phyloP scores from a whole-genome alignment of 441 rosid genomes.

The Bocquillonia castaneifolia region DNA sequence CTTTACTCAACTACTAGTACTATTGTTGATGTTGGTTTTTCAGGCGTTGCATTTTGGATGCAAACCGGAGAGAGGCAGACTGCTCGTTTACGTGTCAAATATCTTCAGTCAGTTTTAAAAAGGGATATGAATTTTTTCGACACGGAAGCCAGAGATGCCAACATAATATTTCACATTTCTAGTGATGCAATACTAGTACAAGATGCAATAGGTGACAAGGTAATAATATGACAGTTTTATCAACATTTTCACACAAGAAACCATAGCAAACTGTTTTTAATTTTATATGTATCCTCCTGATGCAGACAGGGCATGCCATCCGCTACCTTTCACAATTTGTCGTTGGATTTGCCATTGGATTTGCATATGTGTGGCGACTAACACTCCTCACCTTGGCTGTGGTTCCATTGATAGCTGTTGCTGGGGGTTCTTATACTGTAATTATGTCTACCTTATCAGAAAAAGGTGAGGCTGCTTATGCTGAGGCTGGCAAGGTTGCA shows the following conservation, averaged over 20 bases:
- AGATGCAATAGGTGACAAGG: slow-evolving; percentile 91
- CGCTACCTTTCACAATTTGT: slow-evolving; percentile 69
- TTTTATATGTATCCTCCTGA: slow-evolving; percentile 22
- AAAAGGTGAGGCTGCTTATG: slow-evolving; percentile 77
- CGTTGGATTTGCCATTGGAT: slow-evolving; percentile 65
- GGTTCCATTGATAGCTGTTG: slow-evolving; percentile 74
- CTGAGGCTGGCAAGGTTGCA: slow-evolving; percentile 72
- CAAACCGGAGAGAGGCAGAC: slow-evolving; percentile 91
- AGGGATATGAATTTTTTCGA: slow-evolving; percentile 68
- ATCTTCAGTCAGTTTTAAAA: slow-evolving; percentile 56
- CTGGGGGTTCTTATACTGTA: slow-evolving; percentile 71
- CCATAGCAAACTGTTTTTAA: background rate
- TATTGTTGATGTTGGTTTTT: slow-evolving; percentile 9
- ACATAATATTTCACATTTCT: slow-evolving; percentile 60
- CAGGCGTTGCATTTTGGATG: slow-evolving; percentile 71
- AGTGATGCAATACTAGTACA: slow-evolving; percentile 78
- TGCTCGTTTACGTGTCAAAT: slow-evolving; percentile 55
- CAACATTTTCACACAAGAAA: background rate
- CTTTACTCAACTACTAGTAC: background rate
- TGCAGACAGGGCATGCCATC: slow-evolving; percentile 73
- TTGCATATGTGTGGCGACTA: slow-evolving; percentile 70
- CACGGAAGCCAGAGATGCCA: slow-evolving; percentile 65
- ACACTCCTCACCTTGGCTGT: slow-evolving; percentile 81
- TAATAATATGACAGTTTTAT: slow-evolving; percentile 19
- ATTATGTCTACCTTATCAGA: slow-evolving; percentile 68